phyloP scores from a whole-genome alignment of 768 basidiomycete species.

The Leccinellum luteum region DNA sequence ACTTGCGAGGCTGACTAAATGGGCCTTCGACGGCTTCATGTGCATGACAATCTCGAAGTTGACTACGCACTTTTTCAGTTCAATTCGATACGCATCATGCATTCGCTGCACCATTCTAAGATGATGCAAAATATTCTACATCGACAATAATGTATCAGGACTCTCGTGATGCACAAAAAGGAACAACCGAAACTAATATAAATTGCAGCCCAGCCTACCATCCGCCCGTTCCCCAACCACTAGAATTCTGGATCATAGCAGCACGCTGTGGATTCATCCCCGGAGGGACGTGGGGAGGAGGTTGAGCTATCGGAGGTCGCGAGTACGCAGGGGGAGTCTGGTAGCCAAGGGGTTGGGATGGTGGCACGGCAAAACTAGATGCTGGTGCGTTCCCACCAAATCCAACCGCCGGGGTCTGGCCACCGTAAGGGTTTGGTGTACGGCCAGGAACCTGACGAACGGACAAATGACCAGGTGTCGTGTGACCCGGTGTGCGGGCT shows the following conservation, averaged over 20 bases:
- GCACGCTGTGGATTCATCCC: constrained; percentile 69
- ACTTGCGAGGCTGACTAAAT: constrained; percentile 29
- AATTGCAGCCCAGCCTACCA: constrained; percentile 28
- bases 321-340: constrained; percentile 36
- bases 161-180: constrained; percentile 10
- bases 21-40: too few relatives aligned
- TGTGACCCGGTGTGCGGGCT: constrained; percentile 65
- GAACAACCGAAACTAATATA: constrained; percentile 15
- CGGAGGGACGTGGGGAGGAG: constrained; percentile 46
- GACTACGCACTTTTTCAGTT: background rate
- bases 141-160: constrained; percentile 21
- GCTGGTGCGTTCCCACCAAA: constrained; percentile 28
- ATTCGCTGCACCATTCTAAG: constrained; percentile 20
- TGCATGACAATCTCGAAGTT: background rate
- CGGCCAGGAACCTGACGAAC: constrained; percentile 62
- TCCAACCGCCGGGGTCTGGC: constrained; percentile 34
- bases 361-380: constrained; percentile 29
- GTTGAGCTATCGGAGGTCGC: constrained; percentile 42
- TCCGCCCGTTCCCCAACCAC: constrained; percentile 35
- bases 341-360: constrained; percentile 40
- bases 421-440: constrained; percentile 79
- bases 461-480: constrained; percentile 81
- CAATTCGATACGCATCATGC: background rate
- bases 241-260: constrained; percentile 56
- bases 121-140: constrained; percentile 30